Percentiles rank a stretch among this genome's conserved stretches.
These are phyloP conservation scores for Phytophthora litchii DNA, from an alignment of 352 stramenopile species.

Conservation along the genomic window DNA sequence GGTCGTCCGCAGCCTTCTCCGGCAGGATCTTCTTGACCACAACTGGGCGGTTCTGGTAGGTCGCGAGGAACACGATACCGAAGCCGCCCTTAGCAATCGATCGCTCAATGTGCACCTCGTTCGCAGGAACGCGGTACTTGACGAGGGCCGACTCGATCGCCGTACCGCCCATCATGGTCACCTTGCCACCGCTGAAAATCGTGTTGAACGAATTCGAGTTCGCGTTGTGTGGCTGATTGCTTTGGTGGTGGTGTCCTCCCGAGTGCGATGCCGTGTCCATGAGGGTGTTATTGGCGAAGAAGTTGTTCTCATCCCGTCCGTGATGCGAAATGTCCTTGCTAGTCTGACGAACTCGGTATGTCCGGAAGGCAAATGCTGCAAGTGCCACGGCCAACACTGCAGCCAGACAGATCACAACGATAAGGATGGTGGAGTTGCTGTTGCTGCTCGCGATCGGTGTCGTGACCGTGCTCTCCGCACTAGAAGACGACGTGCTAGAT, in stretches of 20 bases:
- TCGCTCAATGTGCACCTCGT: constrained; percentile 66
- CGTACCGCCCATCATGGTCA: constrained; percentile 58
- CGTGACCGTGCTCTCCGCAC: constrained; percentile 24
- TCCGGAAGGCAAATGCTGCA: constrained; percentile 56
- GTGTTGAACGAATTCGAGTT: constrained; percentile 50
- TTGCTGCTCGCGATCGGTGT: constrained; percentile 30
- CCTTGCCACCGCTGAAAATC: constrained; percentile 60
- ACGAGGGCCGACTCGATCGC: constrained; percentile 65
- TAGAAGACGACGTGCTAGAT: constrained; percentile 30
- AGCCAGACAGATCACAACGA: constrained; percentile 63
- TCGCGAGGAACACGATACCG: constrained; percentile 72
- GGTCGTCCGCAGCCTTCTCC: constrained; percentile 80
- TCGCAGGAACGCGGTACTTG: constrained; percentile 77
- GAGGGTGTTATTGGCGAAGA: constrained; percentile 60
- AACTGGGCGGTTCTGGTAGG: constrained; percentile 60
- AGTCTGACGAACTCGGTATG: constrained; percentile 43
- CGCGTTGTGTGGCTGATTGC: constrained; percentile 24
- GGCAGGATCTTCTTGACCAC: constrained; percentile 88
- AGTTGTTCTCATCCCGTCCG: constrained; percentile 31
- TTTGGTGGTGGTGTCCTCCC: constrained; percentile 29
- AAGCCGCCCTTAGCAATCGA: constrained; percentile 79
- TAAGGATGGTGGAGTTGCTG: constrained; percentile 52
- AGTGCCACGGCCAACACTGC: constrained; percentile 55
- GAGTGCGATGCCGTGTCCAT: constrained; percentile 34
- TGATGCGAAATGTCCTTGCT: constrained; percentile 23